Conservation (phyloP, 108 stramenopile species). For the Cyclotella sp. region DNA sequence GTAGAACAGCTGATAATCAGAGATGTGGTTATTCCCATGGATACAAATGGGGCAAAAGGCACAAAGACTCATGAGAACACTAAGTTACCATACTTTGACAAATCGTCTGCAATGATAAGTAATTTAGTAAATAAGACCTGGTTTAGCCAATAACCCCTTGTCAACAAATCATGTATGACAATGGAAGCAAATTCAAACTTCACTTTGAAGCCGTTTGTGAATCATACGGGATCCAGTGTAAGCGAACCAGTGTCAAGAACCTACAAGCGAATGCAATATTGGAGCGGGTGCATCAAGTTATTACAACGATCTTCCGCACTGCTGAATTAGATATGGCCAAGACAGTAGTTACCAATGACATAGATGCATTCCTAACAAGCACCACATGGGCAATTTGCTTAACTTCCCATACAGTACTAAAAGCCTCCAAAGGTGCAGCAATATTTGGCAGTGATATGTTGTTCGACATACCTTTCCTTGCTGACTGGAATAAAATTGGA, state of each 20-base stretch:
- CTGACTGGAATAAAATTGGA: conserved; percentile 5
- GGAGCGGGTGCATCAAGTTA: conserved; percentile 8
- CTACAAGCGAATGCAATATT: conserved; percentile 31
- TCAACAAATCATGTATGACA: conserved; percentile 23
- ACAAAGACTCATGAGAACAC: background rate
- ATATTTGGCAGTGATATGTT: background rate
- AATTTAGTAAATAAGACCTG: conserved; percentile 17
- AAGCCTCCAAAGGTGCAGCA: background rate
- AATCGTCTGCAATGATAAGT: background rate
- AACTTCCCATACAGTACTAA: background rate
- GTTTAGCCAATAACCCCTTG: conserved; percentile 46
- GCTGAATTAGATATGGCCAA: background rate
- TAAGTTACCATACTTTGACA: background rate
- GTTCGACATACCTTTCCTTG: background rate
- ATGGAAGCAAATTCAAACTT: conserved; percentile 40
- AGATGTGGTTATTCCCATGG: background rate
- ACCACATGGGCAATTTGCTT: background rate
- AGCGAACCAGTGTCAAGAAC: conserved; percentile 5
- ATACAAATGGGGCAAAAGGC: background rate
- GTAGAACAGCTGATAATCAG: conserved; percentile 3
- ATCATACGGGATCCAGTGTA: background rate
- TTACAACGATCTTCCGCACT: background rate
- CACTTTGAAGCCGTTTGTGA: conserved; percentile 22
- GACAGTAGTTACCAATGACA: background rate
- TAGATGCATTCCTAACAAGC: background rate